Evolutionary conservation across 305 asterid genomes (phyloP).

Genomic region (Fraxinus ornus): DNA sequence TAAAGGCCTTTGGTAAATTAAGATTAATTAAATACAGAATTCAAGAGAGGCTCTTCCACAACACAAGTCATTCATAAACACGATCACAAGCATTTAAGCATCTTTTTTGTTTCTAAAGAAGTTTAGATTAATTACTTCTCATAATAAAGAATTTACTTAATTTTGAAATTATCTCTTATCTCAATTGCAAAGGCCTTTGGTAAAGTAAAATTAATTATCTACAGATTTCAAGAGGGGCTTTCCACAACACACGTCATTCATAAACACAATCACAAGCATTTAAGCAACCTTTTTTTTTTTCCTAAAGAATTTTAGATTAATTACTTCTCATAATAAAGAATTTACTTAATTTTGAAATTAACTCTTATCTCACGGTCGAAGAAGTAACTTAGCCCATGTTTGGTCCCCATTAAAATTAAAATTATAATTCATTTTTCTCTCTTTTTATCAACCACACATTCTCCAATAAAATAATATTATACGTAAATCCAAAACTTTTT

Average conservation of each 20-base stretch:
- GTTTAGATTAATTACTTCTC: background rate
- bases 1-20: background rate
- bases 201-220: background rate
- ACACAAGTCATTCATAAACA: background rate
- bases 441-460: too few species aligned
- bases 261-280: background rate
- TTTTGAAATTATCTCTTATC: background rate
- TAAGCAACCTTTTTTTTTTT: background rate
- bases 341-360: too few species aligned
- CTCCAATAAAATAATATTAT: too few species aligned
- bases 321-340: background rate
- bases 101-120: background rate
- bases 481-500: too few species aligned
- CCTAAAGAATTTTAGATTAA: background rate
- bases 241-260: background rate
- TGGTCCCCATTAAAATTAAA: too few species aligned
- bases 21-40: background rate
- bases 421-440: too few species aligned
- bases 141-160: too few species aligned
- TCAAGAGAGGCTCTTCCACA: background rate
- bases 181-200: background rate
- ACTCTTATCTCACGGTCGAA: background rate
- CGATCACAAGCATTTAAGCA: background rate
- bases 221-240: background rate
- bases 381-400: background rate